These are phyloP conservation scores for Moricandia arvensis DNA, from an alignment of 345 rosid species.

Conservation along the genomic window DNA sequence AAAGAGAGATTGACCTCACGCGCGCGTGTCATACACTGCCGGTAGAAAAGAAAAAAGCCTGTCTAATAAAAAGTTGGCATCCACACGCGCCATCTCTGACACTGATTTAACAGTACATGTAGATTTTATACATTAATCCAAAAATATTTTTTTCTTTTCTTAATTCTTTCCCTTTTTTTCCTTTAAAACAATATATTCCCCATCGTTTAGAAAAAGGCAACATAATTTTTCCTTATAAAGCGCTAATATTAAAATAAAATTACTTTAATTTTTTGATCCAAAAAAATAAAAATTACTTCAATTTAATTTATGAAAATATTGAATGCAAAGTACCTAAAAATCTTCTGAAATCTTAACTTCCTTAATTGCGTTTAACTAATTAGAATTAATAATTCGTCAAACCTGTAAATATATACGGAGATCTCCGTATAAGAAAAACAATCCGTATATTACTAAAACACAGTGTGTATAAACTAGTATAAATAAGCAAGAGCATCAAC, in stretches of 20 bases:
- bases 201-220: constrained; percentile 12
- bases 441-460: constrained; percentile 6
- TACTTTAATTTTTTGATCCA: too few relatives aligned
- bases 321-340: constrained; percentile 8
- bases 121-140: constrained; percentile 13
- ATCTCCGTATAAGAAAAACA: constrained; percentile 1
- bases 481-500: constrained; percentile 12
- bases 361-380: not conserved
- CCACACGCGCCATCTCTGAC: constrained; percentile 35
- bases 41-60: not conserved
- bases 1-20: constrained; percentile 3
- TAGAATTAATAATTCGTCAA: not conserved
- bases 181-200: constrained; percentile 25
- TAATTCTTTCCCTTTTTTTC: not conserved
- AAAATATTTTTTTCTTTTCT: not conserved
- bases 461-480: not conserved
- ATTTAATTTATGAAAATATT: not conserved
- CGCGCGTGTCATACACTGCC: constrained; percentile 9
- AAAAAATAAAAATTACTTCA: not conserved
- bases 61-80: constrained; percentile 20
- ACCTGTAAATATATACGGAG: not conserved
- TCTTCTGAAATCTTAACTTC: constrained; percentile 11
- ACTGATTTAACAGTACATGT: constrained; percentile 35
- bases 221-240: constrained; percentile 4
- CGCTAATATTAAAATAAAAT: not conserved